Evolutionary conservation across 148 eudicot genomes (phyloP), one percentile per base, ranked within the genome.

Genomic region (Fagopyrum tataricum): DNA sequence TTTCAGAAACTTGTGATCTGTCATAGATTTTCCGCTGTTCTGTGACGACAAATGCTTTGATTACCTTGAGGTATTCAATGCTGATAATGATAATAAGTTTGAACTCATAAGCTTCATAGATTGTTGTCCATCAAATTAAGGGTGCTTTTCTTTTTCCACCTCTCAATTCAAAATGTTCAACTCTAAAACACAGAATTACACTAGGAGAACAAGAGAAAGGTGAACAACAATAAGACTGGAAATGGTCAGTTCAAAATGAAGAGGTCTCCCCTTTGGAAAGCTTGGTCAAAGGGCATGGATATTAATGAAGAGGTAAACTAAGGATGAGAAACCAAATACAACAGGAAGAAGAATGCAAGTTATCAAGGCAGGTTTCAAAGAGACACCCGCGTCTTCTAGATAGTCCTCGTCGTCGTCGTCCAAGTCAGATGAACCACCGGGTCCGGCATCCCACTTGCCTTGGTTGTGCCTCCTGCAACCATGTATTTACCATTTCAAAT

Each of bases 381-480:
- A 66, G 2, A 74, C 70, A 20, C 75, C 56, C 69, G 84, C 86
- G 40, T 74, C 81, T 20, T 46, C 77, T 8, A 76, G 77, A 68
- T 85, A 81, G 9, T 80, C 79, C 26, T 85, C 84, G 21, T 89
- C 85, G 23, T 89, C 85, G 52, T 86, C 87, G 68, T 87, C 84
- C 3, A 74, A 72, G 0, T 76, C 79, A 20, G 72, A 70, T 13
- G 79, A 88, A 0, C 77, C 87, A 41, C 81, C 85, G 17, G 79
- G 85, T 23, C 83, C 90, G 0, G 90, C 78, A 1, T 79, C 84
- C 98, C 94, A 90, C 72, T 86, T 90, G 42, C 96, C 96, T 78
- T 81, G 49, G 58, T 77, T 82, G 71, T 87, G 82, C 62, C 82
- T 77, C 83, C 93, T 90, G 83, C 77, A 42, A 73, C n/a, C 31